A percentile compares a stretch with the other conserved stretches of the same genome.
These are phyloP conservation scores for Leccinum pachyderme DNA, from an alignment of 1,284 basidiomycete genomes.

Conservation along the genomic window DNA sequence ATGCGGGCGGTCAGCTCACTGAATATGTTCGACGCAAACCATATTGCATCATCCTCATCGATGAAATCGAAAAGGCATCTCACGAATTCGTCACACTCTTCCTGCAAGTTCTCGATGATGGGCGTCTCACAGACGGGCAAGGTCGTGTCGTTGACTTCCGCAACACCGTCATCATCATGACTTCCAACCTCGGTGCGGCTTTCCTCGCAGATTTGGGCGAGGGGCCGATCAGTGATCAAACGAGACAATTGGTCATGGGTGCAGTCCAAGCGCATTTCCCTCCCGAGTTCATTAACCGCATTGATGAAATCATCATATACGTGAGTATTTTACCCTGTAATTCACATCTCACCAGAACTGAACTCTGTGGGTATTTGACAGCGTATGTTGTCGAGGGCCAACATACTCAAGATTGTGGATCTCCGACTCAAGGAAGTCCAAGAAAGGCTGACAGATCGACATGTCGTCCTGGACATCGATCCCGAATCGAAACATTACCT, in stretches of 20 bases:
- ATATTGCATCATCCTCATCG: conserved; percentile 78
- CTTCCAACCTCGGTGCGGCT: conserved; percentile 84
- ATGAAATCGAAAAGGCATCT: conserved; percentile 90
- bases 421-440: conserved; percentile 75
- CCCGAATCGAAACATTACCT: conserved; percentile 81
- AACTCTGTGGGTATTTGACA: conserved; percentile 28
- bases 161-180: conserved; percentile 93
- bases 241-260: conserved; percentile 69
- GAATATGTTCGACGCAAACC: conserved; percentile 90
- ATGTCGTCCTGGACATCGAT: conserved; percentile 79
- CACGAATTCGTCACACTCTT: conserved; percentile 90
- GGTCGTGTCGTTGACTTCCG: conserved; percentile 76
- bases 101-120: conserved; percentile 94
- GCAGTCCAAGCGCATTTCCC: conserved; percentile 85
- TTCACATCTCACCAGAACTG: conserved; percentile 1
- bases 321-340: conserved; percentile 44
- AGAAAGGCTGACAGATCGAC: conserved; percentile 74
- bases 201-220: conserved; percentile 78
- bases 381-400: conserved; percentile 74
- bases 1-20: conserved; percentile 87
- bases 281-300: conserved; percentile 91
- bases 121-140: conserved; percentile 88
- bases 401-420: conserved; percentile 83
- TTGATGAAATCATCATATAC: conserved; percentile 90
- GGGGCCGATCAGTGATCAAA: conserved; percentile 65